These are phyloP conservation scores for Exophiala calicioides DNA, from an alignment of 2,329 filamentous ascomycete species.

Conservation along the genomic window DNA sequence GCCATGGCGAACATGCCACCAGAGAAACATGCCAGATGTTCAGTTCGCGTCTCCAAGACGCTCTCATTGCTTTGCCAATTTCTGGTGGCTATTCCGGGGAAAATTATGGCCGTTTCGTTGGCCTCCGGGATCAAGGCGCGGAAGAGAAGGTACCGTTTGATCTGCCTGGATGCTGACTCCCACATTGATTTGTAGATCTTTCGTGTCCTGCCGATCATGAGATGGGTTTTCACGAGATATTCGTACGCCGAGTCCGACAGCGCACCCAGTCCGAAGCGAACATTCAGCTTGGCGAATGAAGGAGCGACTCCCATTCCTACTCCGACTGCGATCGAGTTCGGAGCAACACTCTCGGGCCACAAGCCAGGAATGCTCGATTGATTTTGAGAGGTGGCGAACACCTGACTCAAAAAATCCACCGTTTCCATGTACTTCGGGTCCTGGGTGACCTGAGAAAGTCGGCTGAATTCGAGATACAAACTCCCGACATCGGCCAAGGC, in stretches of 20 bases:
- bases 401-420: conserved; percentile 36
- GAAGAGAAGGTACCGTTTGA: conserved; percentile 73
- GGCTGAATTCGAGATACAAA: conserved; percentile 24
- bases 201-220: conserved; percentile 73
- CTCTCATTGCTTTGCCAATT: conserved; percentile 9
- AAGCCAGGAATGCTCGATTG: conserved; percentile 40
- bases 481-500: conserved; percentile 16
- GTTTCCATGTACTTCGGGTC: conserved; percentile 42
- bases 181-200: conserved; percentile 63
- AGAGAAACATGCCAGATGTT: conserved; percentile 57
- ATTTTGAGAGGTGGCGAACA: conserved; percentile 30
- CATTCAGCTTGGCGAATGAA: not conserved
- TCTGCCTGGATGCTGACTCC: conserved; percentile 63
- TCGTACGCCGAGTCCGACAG: conserved; percentile 60
- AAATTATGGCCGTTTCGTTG: conserved; percentile 42
- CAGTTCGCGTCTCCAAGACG: conserved; percentile 45
- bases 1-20: conserved; percentile 60
- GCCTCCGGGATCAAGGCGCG: conserved; percentile 63
- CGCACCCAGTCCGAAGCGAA: conserved; percentile 55
- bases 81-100: conserved; percentile 40
- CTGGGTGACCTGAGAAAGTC: conserved; percentile 37
- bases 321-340: not conserved
- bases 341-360: conserved; percentile 38
- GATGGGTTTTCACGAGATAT: conserved; percentile 64
- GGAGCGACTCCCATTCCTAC: not conserved